These are phyloP conservation scores for Nematodospora valgi DNA, from an alignment of 805 yeast species.

Conservation along the genomic window DNA sequence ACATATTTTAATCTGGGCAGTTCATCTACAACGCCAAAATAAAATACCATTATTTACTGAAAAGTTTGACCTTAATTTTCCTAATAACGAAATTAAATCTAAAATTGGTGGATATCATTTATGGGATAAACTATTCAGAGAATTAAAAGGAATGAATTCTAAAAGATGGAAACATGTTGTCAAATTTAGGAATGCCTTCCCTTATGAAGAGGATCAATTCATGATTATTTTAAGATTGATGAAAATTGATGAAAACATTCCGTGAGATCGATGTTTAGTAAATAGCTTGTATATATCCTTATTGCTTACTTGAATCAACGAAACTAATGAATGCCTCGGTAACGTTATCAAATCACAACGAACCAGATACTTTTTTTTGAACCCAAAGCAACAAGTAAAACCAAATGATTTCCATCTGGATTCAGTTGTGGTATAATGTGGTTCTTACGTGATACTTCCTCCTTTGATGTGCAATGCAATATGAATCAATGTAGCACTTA, in stretches of 20 bases:
- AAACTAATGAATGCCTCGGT: too few relatives aligned
- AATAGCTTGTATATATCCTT: too few relatives aligned
- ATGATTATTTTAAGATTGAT: slow-evolving; percentile 33
- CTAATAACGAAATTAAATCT: slow-evolving; percentile 14
- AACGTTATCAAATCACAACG: too few relatives aligned
- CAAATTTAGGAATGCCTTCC: slow-evolving; percentile 33
- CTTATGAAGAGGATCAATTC: slow-evolving; percentile 39
- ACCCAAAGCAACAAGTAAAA: too few relatives aligned
- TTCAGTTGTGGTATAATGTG: too few relatives aligned
- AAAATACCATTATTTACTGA: slow-evolving; percentile 12
- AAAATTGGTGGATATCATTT: slow-evolving; percentile 38
- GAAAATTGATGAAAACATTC: slow-evolving; percentile 30
- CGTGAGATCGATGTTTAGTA: too few relatives aligned
- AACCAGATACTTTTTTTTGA: too few relatives aligned
- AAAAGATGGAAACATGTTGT: slow-evolving; percentile 42
- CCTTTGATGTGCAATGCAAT: too few relatives aligned
- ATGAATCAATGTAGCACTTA: too few relatives aligned
- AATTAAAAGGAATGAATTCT: slow-evolving; percentile 28
- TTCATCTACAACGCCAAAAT: slow-evolving; percentile 19
- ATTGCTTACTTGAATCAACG: too few relatives aligned
- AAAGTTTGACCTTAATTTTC: slow-evolving; percentile 17
- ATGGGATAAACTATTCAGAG: slow-evolving; percentile 37
- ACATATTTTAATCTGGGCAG: slow-evolving; percentile 36
- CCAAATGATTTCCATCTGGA: too few relatives aligned
- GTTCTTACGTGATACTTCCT: too few relatives aligned